Base-by-base conservation (phyloP, 352 stramenopile species). In the Saprolegnia diclina region DNA sequence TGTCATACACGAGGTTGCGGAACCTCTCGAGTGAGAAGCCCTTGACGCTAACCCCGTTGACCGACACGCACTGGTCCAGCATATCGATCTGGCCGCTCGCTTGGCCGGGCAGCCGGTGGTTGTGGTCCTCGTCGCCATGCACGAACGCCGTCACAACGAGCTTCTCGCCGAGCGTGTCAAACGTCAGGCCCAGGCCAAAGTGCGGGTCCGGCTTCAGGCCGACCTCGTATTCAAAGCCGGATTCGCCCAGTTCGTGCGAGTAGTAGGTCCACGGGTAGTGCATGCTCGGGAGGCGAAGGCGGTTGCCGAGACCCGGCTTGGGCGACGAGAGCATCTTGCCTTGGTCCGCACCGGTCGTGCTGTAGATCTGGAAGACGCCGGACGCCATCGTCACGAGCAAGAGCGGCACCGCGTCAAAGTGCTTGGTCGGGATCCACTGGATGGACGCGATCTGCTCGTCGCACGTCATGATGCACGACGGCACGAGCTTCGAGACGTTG, bases 341-440 rank as follows among this genome's bases (percentile, higher is more conserved):
- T 74, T 53, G 75, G 79, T 64, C 82, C 72, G 42, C n/a, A 18
- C 54, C 50, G 24, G 13, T 48, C 44, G 63, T 52, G 18, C 81
- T 81, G 57, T 90, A 92, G 7, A 94, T 71, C 62, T 89, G 76
- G 65, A 91, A 82, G 0, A 72, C 57, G 7, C 86, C 86, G 5
- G 76, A 87, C 11, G 71, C 61, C 59, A 81, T 91, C 46, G 77
- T 80, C 22, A 94, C 80, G 5, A 92, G 65, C 26, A 94, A 73
- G 44, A 94, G 62, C 16, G 84, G 86, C 6, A 81, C 89, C 19
- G 86, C 86, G 24, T 94, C 84, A 44, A 94, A 94, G 53, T 94
- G 86, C 10, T 82, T 69, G 11, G 84, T 92, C 18, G 83, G 81
- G 29, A 94, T 79, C 84, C 86, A 94, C 64, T 90, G 83, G 53